A percentile compares a stretch with the other conserved stretches of the same genome.
phyloP scores from a whole-genome alignment of 176 grass and related monocot genomes.

The Themeda triandra region DNA sequence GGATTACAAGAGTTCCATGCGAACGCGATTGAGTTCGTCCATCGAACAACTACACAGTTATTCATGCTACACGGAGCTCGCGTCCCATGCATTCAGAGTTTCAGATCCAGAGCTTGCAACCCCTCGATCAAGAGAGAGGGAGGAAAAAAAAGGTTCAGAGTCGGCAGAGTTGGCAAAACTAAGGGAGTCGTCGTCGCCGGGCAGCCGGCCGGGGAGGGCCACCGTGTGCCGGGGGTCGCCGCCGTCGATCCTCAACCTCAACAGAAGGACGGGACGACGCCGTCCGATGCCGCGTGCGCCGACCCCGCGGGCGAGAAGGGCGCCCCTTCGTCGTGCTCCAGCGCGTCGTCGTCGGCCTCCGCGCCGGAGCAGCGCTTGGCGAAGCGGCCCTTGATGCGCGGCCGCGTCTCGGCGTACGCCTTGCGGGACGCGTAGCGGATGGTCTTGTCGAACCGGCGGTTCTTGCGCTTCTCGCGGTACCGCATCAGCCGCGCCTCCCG shows the following conservation, averaged over 20 bases:
- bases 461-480: constrained; percentile 89
- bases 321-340: neutral
- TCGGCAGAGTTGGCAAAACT: constrained; percentile 24
- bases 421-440: constrained; percentile 87
- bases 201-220: neutral
- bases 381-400: constrained; percentile 83
- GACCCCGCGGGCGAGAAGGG: constrained; percentile 27
- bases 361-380: constrained; percentile 50
- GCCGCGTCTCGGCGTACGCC: constrained; percentile 84
- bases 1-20: neutral
- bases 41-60: constrained; percentile 35
- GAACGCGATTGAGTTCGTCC: neutral
- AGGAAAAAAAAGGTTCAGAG: neutral
- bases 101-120: neutral
- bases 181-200: neutral
- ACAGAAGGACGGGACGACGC: constrained; percentile 58
- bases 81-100: neutral
- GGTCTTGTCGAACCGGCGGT: constrained; percentile 75
- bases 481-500: constrained; percentile 80
- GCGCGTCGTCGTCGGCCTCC: constrained; percentile 11
- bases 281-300: constrained; percentile 15
- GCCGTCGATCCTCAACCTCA: neutral
- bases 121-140: neutral
- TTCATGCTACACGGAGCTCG: constrained; percentile 36
- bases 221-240: neutral